Evolutionary conservation across 352 stramenopile species (phyloP).

Genomic region (Phytophthora brassicae): DNA sequence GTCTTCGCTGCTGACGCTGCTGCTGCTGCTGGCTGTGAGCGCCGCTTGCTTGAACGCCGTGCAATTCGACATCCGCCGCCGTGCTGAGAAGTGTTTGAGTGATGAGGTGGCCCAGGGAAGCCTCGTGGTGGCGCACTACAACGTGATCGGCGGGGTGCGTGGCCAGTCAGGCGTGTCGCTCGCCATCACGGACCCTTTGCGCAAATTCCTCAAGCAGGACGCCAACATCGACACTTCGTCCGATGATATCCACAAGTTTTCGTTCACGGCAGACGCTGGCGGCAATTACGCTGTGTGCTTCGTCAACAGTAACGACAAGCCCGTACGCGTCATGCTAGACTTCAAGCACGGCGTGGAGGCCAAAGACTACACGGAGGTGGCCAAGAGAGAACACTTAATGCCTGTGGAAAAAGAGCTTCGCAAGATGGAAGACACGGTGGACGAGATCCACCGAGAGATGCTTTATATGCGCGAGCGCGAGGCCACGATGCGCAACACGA

Average conservation of each 20-base stretch:
- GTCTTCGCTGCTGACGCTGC: constrained; percentile 32
- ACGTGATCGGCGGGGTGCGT: constrained; percentile 65
- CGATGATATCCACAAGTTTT: constrained; percentile 84
- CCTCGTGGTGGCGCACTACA: constrained; percentile 84
- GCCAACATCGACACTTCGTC: constrained; percentile 80
- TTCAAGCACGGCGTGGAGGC: constrained; percentile 89
- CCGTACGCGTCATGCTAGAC: constrained; percentile 77
- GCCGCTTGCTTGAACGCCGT: constrained; percentile 40
- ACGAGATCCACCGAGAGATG: constrained; percentile 90
- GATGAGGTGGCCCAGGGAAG: constrained; percentile 78
- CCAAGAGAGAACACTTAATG: constrained; percentile 89
- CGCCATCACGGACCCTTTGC: constrained; percentile 69
- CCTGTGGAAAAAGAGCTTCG: constrained; percentile 87
- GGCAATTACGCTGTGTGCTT: constrained; percentile 85
- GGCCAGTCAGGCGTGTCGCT: constrained; percentile 74
- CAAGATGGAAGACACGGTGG: constrained; percentile 89
- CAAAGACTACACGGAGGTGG: constrained; percentile 89
- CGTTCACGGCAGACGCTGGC: constrained; percentile 68
- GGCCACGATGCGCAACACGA: constrained; percentile 86
- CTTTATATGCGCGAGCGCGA: constrained; percentile 90
- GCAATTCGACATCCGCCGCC: constrained; percentile 77
- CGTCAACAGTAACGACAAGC: constrained; percentile 76
- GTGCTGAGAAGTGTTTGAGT: constrained; percentile 80
- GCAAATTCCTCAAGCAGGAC: constrained; percentile 85
- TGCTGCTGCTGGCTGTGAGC: constrained; percentile 40